Evolutionary conservation across 352 stramenopile species (phyloP).

Genomic region (Plasmopara viticola): DNA sequence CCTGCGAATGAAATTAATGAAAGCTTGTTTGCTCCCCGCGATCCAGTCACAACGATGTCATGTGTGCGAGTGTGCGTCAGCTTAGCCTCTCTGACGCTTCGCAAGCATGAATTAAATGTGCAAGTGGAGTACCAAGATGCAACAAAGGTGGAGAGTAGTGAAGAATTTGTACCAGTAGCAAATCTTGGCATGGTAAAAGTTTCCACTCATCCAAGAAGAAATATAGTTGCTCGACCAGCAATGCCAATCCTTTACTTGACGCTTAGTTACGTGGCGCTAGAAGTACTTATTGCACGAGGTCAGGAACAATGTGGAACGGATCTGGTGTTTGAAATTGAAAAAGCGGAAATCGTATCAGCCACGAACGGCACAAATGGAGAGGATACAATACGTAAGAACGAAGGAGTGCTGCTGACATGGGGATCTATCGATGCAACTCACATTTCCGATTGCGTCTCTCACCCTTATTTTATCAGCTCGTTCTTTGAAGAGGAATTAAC

Average conservation of each 20-base stretch:
- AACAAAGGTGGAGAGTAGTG: slow-evolving; percentile 11
- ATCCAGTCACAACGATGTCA: slow-evolving; percentile 23
- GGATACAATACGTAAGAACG: slow-evolving; percentile 30
- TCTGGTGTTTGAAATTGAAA: slow-evolving; percentile 70
- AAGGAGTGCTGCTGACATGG: slow-evolving; percentile 34
- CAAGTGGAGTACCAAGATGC: slow-evolving; percentile 13
- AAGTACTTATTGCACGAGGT: slow-evolving; percentile 32
- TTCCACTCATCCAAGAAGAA: slow-evolving; percentile 29
- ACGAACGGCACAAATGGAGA: slow-evolving; percentile 18
- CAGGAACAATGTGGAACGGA: slow-evolving; percentile 30
- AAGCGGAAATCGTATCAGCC: slow-evolving; percentile 41
- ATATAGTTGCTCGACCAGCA: slow-evolving; percentile 51
- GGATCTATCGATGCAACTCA: slow-evolving; percentile 31
- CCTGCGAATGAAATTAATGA: slow-evolving; percentile 11
- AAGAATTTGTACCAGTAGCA: slow-evolving; percentile 72
- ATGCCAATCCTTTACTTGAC: slow-evolving; percentile 47
- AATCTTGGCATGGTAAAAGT: slow-evolving; percentile 79
- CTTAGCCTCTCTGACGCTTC: slow-evolving; percentile 50
- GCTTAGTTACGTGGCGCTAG: slow-evolving; percentile 46
- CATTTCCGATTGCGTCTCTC: slow-evolving; percentile 52
- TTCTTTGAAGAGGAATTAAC: slow-evolving; percentile 60
- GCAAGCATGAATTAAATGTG: slow-evolving; percentile 38
- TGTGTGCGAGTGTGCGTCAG: slow-evolving; percentile 59
- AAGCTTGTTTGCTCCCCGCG: slow-evolving; percentile 9
- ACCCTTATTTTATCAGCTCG: slow-evolving; percentile 69